Conservation (phyloP, 495 filamentous ascomycete genomes). For the Hypoxylon rickii region DNA sequence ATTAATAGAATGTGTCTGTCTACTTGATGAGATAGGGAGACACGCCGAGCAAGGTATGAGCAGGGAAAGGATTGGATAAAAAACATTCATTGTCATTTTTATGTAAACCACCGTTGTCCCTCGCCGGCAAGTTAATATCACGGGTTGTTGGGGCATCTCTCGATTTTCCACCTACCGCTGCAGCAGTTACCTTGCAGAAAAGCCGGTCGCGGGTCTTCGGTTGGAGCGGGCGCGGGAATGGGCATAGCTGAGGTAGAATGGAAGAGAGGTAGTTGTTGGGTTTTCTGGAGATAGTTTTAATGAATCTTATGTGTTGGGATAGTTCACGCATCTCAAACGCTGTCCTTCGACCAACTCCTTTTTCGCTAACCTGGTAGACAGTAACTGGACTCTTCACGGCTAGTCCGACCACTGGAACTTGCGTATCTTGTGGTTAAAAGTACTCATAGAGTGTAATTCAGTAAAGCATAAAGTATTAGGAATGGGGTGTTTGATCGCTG, state of each 20-base stretch:
- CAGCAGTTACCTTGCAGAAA: conserved; percentile 11
- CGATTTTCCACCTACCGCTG: conserved; percentile 11
- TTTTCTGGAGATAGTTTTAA: conserved; percentile 27
- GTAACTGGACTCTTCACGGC: too few relatives aligned
- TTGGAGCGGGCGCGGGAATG: conserved; percentile 12
- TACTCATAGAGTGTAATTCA: too few relatives aligned
- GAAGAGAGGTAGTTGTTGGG: conserved; percentile 19
- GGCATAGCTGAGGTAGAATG: conserved; percentile 26
- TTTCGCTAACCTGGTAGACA: too few relatives aligned
- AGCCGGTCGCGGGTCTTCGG: conserved; percentile 29
- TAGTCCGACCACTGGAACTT: too few relatives aligned
- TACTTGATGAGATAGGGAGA: not conserved
- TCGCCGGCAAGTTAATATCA: conserved; percentile 24
- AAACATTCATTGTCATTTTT: too few relatives aligned
- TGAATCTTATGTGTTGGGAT: conserved; percentile 15
- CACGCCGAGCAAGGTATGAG: not conserved
- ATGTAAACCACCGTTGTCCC: conserved; percentile 20
- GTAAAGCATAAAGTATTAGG: not conserved
- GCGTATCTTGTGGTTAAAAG: too few relatives aligned
- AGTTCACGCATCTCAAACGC: too few relatives aligned
- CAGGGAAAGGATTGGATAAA: not conserved
- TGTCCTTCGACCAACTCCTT: too few relatives aligned
- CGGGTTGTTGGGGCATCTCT: conserved; percentile 9
- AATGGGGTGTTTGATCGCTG: conserved; percentile 21
- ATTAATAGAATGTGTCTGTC: conserved; percentile 12